Conservation (phyloP, 2,329 filamentous ascomycete genomes). For the Fonsecaea erecta region DNA sequence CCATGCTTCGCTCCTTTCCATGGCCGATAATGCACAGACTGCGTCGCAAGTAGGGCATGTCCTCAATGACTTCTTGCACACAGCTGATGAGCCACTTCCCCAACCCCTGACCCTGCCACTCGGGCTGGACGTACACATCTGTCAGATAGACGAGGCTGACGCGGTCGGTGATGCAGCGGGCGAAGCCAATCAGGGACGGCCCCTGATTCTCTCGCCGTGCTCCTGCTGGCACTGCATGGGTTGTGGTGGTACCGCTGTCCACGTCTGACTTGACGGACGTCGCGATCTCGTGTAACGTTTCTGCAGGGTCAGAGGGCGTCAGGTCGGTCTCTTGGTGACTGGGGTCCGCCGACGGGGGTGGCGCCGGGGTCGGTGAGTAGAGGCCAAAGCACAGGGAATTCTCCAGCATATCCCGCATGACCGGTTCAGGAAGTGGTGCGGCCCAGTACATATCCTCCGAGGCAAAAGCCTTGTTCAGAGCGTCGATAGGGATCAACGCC, state of each 20-base stretch:
- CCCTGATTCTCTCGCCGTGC: slow-evolving; percentile 37
- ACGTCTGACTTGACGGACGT: slow-evolving; percentile 8
- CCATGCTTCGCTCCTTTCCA: slow-evolving; percentile 7
- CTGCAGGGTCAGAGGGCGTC: slow-evolving; percentile 28
- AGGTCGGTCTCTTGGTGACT: slow-evolving; percentile 15
- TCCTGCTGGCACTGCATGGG: slow-evolving; percentile 23
- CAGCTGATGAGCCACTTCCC: slow-evolving; percentile 68
- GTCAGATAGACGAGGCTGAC: slow-evolving; percentile 71
- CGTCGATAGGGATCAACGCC: slow-evolving; percentile 58
- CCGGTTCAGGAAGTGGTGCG: slow-evolving; percentile 54
- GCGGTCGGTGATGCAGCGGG: slow-evolving; percentile 70
- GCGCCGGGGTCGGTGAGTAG: slow-evolving; percentile 46
- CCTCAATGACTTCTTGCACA: slow-evolving; percentile 60
- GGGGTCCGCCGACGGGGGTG: slow-evolving; percentile 8
- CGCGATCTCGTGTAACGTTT: slow-evolving; percentile 26
- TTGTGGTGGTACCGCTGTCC: background rate
- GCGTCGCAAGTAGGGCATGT: slow-evolving; percentile 65
- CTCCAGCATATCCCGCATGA: slow-evolving; percentile 58
- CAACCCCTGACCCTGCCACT: slow-evolving; percentile 65
- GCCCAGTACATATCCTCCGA: slow-evolving; percentile 68
- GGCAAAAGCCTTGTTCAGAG: slow-evolving; percentile 61
- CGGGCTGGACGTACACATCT: slow-evolving; percentile 68
- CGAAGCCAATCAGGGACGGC: slow-evolving; percentile 55
- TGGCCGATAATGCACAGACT: slow-evolving; percentile 59
- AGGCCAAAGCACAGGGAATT: slow-evolving; percentile 66